Base-by-base conservation (phyloP, 169 alveolate species). In the Plasmodium billcollinsi region DNA sequence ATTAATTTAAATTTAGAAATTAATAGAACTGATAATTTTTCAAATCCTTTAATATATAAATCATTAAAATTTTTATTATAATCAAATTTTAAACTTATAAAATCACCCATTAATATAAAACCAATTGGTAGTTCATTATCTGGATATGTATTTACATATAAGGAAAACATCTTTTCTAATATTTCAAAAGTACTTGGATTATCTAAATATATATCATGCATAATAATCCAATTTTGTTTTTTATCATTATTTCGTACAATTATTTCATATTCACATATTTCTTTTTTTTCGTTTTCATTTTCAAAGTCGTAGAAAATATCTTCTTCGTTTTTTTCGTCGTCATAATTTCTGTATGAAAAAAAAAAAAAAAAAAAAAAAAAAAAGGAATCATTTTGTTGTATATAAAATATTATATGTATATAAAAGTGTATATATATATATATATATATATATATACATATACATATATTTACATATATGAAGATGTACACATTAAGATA, bases 51-150 rank as follows among this genome's bases (percentile, higher is more conserved):
- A n/a, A 73, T 70, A 45, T 85, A 85, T n/a, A 73, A 29, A 54
- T 62, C 71, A 47, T 76, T 69, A 50, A 76, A 76, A 52, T 66
- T 65, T 29, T 61, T 85, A 21, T 85, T 72, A 45, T 85, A 72
- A 9, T 85, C 91, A 45, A 85, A 85, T 29, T 73, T 85, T 43
- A 85, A 59, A 43, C 91, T 85, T 20, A 56, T 62, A 71, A 94
- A 94, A 69, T 94, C 93, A 0, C 96, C 96, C 96, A 94, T 94
- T 26, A 94, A 74, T 26, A 94, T 80, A 67, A 94, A 92, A 0
- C 96, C 96, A 5, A 73, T 65, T 4, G 96, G 96, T 47, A 94
- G 67, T 29, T 88, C 93, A 45, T 94, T 89, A 3, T 73, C 85
- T 8, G 78, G 93, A 8, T 93, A 93, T 85, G 94, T 85, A 33